phyloP scores from a whole-genome alignment of 2,329 filamentous ascomycete genomes.

The Paraconiothyrium sp. region DNA sequence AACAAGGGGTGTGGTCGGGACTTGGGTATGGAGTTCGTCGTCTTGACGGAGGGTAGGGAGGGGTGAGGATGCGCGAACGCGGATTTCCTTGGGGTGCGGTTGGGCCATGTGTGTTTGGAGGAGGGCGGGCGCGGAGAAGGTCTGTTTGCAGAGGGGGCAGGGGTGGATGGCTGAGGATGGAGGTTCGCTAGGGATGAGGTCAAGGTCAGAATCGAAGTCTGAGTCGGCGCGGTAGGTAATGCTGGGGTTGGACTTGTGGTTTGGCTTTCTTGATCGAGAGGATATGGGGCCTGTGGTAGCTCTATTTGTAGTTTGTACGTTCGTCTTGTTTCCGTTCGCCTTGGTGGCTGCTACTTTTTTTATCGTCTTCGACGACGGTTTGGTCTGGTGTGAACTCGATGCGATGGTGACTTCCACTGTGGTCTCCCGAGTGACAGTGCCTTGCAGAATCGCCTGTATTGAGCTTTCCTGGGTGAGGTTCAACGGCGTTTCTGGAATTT shows the following conservation, averaged over 20 bases:
- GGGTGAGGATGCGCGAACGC: conserved; percentile 11
- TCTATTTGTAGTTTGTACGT: conserved; percentile 8
- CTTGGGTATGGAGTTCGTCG: conserved; percentile 15
- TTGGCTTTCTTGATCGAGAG: not conserved
- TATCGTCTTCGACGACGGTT: not conserved
- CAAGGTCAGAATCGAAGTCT: conserved; percentile 18
- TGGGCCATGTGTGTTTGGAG: conserved; percentile 17
- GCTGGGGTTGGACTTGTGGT: conserved; percentile 4
- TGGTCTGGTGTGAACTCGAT: not conserved
- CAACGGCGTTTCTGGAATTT: conserved; percentile 5
- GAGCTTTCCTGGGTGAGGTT: conserved; percentile 2
- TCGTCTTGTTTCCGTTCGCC: not conserved
- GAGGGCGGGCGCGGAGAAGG: conserved; percentile 15
- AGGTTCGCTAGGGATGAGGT: conserved; percentile 13
- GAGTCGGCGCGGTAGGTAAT: conserved; percentile 15
- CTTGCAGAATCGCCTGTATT: conserved; percentile 1
- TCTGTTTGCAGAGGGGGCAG: conserved; percentile 18
- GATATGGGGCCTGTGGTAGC: not conserved
- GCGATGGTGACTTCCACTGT: not conserved
- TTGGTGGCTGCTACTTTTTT: not conserved
- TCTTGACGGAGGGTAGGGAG: conserved; percentile 2
- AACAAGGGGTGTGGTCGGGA: not conserved
- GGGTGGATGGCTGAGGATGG: conserved; percentile 5
- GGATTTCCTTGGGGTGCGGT: conserved; percentile 9
- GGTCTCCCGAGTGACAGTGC: conserved; percentile 1